Base-by-base conservation (phyloP, 352 stramenopile genomes). In the Phytopythium ostracodes region DNA sequence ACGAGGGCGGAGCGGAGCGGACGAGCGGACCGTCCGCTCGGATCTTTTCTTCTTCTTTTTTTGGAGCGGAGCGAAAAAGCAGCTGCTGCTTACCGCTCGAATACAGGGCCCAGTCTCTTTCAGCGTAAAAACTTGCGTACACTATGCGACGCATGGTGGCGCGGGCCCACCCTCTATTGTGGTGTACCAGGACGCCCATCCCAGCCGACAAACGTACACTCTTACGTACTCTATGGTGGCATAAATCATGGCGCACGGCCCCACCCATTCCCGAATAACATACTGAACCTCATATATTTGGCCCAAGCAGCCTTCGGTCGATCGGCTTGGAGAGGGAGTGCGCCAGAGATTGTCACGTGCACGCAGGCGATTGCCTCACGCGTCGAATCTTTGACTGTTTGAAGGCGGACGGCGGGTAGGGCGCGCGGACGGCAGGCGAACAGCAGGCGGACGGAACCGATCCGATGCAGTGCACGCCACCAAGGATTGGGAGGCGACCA, bases 221-320 rank as follows among this genome's bases (percentile, higher is more conserved):
- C 52, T 58, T 31, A n/a, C 52, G 52, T 58, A 47, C 52, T 58
- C 52, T 58, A 58, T 58, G 1, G 20, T 33, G 18, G 20, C 20
- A 58, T 58, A 40, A 40, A 44, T 58, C 52, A 58, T 56, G 51
- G 49, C 27, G 49, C 49, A 24, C 31, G 20, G n/a, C 46, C 46
- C 12, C 10, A 42, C 33, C 51, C 51, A 57, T 33, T 56, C 49
- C 7, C 12, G 27, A 18, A 42, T 8, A n/a, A 20, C 22, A 36
- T 58, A 25, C 52, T 9, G 5, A 3, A 10, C 7, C 12, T 17
- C 20, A 58, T 46, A 25, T 20, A 46, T 12, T 27, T 46, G 29
- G 9, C 51, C 31, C 27, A 56, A 58, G 31, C 33, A 46, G 52
- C 25, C 11, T 18, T 1, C n/a, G 9, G 5, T 12, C 49, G 49